A percentile compares a stretch with the other conserved stretches of the same genome.
Evolutionary conservation across 1,284 basidiomycete genomes (phyloP).

Genomic region (Chondrostereum purpureum): DNA sequence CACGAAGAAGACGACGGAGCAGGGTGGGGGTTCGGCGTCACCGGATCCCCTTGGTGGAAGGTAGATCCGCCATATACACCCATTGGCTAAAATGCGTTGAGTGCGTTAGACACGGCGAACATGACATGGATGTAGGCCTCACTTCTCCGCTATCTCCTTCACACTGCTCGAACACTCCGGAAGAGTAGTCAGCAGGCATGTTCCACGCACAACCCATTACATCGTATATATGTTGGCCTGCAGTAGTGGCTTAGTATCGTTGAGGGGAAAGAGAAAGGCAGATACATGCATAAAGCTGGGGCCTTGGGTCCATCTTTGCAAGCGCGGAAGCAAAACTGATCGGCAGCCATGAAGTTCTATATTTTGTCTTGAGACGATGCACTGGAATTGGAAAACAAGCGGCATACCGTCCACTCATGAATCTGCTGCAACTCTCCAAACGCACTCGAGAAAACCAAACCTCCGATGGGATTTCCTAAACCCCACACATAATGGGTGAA

Average conservation of each 20-base stretch:
- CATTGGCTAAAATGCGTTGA: slow-evolving; percentile 42
- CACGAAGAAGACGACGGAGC: slow-evolving; percentile 51
- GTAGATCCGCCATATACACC: slow-evolving; percentile 65
- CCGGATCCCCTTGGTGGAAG: slow-evolving; percentile 57
- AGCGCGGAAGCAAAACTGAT: slow-evolving; percentile 69
- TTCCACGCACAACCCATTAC: slow-evolving; percentile 50
- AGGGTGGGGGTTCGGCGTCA: slow-evolving; percentile 56
- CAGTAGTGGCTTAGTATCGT: no score
- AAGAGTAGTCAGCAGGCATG: slow-evolving; percentile 11
- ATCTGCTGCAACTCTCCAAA: slow-evolving; percentile 56
- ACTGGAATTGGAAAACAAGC: not conserved
- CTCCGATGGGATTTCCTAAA: slow-evolving; percentile 59
- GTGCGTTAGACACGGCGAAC: not conserved
- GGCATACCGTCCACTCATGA: slow-evolving; percentile 59
- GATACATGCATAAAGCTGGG: slow-evolving; percentile 57
- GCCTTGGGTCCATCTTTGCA: slow-evolving; percentile 58
- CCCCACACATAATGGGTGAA: slow-evolving; percentile 6
- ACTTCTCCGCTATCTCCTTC: slow-evolving; percentile 7
- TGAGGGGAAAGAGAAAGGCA: slow-evolving; percentile 31
- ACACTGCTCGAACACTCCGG: slow-evolving; percentile 6
- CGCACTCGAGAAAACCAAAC: slow-evolving; percentile 65
- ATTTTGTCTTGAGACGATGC: not conserved
- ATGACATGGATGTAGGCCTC: no score
- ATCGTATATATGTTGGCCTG: slow-evolving; percentile 57
- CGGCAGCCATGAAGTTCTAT: slow-evolving; percentile 50